A percentile compares a stretch with the other conserved stretches of the same genome.
These are phyloP conservation scores for Ephemerocybe angulata DNA, from an alignment of 768 basidiomycete species.

Conservation along the genomic window DNA sequence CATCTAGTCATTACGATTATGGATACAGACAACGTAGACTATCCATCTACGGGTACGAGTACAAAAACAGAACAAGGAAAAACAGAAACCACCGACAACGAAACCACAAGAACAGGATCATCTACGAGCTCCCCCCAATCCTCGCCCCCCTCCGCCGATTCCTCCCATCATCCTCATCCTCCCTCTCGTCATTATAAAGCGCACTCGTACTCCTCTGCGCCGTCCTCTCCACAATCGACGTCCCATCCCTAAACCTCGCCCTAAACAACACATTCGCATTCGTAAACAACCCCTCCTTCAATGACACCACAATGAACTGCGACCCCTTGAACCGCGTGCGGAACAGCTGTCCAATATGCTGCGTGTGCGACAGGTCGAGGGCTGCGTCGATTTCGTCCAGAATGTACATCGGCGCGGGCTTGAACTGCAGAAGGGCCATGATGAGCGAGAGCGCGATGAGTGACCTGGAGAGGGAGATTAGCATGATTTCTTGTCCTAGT, in stretches of 20 bases:
- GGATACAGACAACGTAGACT: neutral
- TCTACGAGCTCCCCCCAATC: slow-evolving; percentile 7
- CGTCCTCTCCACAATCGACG: slow-evolving; percentile 83
- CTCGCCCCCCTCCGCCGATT: slow-evolving; percentile 26
- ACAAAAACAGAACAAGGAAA: neutral
- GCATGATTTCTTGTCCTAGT: neutral
- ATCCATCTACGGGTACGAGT: too few relatives aligned
- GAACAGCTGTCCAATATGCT: slow-evolving; percentile 98
- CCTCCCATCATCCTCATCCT: slow-evolving; percentile 29
- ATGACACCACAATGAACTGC: slow-evolving; percentile 95
- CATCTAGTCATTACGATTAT: too few relatives aligned
- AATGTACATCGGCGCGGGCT: slow-evolving; percentile 99
- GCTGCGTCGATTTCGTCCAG: slow-evolving; percentile 99
- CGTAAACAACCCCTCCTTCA: slow-evolving; percentile 96
- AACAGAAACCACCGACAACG: neutral
- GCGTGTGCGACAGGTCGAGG: slow-evolving; percentile 91
- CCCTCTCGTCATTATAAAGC: slow-evolving; percentile 35
- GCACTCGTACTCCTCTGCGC: slow-evolving; percentile 58
- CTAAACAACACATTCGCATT: slow-evolving; percentile 96
- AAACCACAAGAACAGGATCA: too few relatives aligned
- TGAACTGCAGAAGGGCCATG: slow-evolving; percentile 99
- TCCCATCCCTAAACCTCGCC: slow-evolving; percentile 91
- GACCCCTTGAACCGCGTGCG: slow-evolving; percentile 94
- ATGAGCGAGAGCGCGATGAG: slow-evolving; percentile 96
- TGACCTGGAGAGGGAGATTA: slow-evolving; percentile 58